Conservation (phyloP, 2,329 filamentous ascomycete species). For the Chaetothyriales sp. region DNA sequence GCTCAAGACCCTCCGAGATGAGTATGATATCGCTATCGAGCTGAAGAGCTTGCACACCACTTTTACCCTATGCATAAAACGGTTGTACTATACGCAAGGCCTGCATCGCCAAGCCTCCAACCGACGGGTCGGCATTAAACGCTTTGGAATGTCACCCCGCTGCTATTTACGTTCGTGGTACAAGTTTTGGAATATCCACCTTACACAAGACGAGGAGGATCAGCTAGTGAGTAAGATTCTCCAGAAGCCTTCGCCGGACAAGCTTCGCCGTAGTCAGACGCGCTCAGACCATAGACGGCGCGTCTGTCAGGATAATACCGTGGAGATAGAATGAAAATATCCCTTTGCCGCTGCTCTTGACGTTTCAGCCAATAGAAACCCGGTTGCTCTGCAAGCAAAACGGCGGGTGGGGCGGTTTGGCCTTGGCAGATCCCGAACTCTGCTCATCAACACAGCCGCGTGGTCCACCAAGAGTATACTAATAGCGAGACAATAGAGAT, state of each 20-base stretch:
- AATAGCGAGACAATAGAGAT: not conserved
- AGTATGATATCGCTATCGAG: slow-evolving; percentile 9
- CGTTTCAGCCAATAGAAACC: no score
- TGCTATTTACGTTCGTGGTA: not conserved
- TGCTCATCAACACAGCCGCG: no score
- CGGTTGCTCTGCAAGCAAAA: no score
- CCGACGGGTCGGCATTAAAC: not conserved
- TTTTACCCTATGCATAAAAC: not conserved
- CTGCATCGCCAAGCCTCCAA: not conserved
- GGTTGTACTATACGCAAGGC: not conserved
- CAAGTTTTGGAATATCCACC: not conserved
- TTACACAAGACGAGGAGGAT: not conserved
- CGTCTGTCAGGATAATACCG: no score
- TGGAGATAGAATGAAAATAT: not conserved
- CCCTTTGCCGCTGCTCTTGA: not conserved
- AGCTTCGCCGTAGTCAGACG: not conserved
- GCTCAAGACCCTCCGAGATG: slow-evolving; percentile 9
- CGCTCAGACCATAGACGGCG: no score
- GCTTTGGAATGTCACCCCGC: not conserved
- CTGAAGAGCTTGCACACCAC: not conserved
- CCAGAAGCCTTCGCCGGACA: not conserved
- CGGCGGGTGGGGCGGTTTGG: no score
- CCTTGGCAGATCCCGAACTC: no score
- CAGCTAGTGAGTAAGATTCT: not conserved
- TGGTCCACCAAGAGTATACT: not conserved